Conservation (phyloP, 2,329 filamentous ascomycete genomes). For the Alternaria novae-zelandiae region DNA sequence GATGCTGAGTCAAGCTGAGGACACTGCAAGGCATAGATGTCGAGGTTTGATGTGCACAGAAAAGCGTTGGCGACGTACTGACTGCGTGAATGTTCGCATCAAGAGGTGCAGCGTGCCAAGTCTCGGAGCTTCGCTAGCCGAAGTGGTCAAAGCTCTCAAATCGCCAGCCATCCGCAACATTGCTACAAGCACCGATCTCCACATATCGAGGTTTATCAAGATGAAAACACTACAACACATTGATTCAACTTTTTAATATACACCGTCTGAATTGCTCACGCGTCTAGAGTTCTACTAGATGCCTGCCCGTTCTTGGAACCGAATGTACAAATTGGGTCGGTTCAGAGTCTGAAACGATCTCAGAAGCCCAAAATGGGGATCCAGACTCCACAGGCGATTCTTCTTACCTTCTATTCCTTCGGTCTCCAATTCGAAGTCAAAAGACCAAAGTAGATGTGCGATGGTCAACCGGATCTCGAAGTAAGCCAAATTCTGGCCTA, state of each 20-base stretch:
- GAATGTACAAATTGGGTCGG: not conserved
- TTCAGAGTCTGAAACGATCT: not conserved
- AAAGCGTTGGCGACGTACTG: not conserved
- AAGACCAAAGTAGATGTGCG: not conserved
- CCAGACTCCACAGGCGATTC: not conserved
- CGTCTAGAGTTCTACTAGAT: not conserved
- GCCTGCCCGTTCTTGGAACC: not conserved
- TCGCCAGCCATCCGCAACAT: not conserved
- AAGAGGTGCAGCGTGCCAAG: not conserved
- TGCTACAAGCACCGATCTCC: not conserved
- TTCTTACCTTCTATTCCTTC: not conserved
- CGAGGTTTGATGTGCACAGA: not conserved
- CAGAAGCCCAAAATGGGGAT: not conserved
- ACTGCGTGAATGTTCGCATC: not conserved
- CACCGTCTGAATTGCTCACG: too few species aligned
- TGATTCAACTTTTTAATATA: not conserved
- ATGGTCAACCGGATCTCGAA: not conserved
- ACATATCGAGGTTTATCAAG: not conserved
- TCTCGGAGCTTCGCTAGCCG: not conserved
- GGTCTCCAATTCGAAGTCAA: not conserved
- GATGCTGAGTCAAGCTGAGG: not conserved
- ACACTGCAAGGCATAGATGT: not conserved
- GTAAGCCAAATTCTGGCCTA: not conserved
- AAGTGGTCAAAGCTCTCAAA: not conserved
- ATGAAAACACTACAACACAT: not conserved